Evolutionary conservation across 768 basidiomycete genomes (phyloP).

Genomic region (Mycena floridula): DNA sequence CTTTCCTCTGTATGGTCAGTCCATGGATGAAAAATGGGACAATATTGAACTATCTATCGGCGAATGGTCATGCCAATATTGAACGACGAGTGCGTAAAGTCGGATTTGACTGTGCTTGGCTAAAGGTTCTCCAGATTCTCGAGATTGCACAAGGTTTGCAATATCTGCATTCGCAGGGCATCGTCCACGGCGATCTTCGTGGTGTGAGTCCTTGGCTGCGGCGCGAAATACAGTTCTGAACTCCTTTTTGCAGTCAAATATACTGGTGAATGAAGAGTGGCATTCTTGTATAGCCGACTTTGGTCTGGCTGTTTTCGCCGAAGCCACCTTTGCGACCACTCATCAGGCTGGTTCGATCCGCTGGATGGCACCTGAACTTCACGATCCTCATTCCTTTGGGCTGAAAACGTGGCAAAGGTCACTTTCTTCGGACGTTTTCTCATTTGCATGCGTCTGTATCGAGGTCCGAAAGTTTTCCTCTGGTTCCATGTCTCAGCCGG

Average conservation of each 20-base stretch:
- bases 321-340: constrained; percentile 19
- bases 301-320: constrained; percentile 23
- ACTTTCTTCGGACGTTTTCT: constrained; percentile 23
- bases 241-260: constrained; percentile 16
- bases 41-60: constrained; percentile 3
- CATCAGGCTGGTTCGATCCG: constrained; percentile 19
- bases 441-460: constrained; percentile 26
- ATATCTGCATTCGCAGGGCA: constrained; percentile 5
- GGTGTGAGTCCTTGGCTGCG: constrained; percentile 2
- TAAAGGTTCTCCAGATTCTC: not conserved
- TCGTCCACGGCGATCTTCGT: constrained; percentile 9
- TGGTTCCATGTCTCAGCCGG: not conserved
- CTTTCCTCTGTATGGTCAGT: constrained; percentile 7
- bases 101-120: not conserved
- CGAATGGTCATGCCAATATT: constrained; percentile 1
- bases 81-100: not conserved
- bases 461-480: constrained; percentile 14
- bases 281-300: constrained; percentile 29
- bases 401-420: constrained; percentile 17
- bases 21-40: constrained; percentile 10
- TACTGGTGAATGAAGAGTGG: constrained; percentile 23
- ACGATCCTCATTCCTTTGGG: constrained; percentile 22
- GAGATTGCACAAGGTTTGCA: constrained; percentile 7
- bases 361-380: constrained; percentile 33
- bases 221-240: not conserved